These are phyloP conservation scores for Amyloporia xantha DNA, from an alignment of 768 basidiomycete species.

Conservation along the genomic window DNA sequence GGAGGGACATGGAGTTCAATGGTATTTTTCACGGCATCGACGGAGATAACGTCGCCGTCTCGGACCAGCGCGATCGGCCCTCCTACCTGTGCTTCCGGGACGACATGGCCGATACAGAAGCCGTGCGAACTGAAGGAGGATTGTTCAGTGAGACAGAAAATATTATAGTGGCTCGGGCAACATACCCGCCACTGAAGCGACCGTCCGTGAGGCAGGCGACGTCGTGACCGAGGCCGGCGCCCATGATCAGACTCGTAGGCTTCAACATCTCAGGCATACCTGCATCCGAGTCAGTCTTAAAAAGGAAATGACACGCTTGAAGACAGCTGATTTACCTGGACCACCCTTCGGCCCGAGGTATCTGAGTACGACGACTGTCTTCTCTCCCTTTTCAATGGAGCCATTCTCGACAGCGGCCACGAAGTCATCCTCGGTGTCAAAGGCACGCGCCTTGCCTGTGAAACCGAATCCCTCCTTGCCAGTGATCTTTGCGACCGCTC, in stretches of 20 bases:
- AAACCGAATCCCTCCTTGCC: slow-evolving; percentile 91
- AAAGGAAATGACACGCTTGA: neutral
- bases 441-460: slow-evolving; percentile 86
- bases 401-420: slow-evolving; percentile 82
- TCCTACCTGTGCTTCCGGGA: slow-evolving; percentile 91
- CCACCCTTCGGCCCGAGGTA: slow-evolving; percentile 98
- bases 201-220: slow-evolving; percentile 98
- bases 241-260: slow-evolving; percentile 97
- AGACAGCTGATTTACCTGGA: slow-evolving; percentile 49
- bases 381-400: slow-evolving; percentile 89
- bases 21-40: slow-evolving; percentile 84
- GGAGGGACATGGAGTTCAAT: slow-evolving; percentile 72
- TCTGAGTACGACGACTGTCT: slow-evolving; percentile 91
- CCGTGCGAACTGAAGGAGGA: slow-evolving; percentile 71
- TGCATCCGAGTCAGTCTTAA: slow-evolving; percentile 23
- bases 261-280: slow-evolving; percentile 99
- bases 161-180: slow-evolving; percentile 15
- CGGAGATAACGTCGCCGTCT: slow-evolving; percentile 82
- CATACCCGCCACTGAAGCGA: slow-evolving; percentile 95
- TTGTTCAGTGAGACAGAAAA: slow-evolving; percentile 10
- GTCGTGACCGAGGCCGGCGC: slow-evolving; percentile 91
- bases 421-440: slow-evolving; percentile 87
- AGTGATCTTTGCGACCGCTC: slow-evolving; percentile 95
- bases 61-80: slow-evolving; percentile 88
- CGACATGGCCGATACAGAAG: slow-evolving; percentile 95